Conservation (phyloP, 2,329 filamentous ascomycete species). For the Aschersonia sp. region DNA sequence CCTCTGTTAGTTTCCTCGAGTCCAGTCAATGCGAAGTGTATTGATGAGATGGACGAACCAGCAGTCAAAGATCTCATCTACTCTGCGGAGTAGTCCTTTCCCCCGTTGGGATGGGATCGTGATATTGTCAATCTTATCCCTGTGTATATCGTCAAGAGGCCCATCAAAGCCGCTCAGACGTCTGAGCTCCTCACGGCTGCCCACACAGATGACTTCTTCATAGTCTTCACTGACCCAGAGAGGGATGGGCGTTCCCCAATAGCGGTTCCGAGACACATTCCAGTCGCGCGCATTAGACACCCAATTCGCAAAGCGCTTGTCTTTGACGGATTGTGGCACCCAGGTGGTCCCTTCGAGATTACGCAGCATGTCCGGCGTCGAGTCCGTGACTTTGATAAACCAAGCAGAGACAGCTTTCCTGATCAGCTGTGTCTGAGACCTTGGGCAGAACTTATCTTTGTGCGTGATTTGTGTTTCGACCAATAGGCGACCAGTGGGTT, state of each 20-base stretch:
- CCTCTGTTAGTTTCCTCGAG: too few species aligned
- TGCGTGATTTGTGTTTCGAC: slow-evolving; percentile 81
- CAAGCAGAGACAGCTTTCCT: slow-evolving; percentile 85
- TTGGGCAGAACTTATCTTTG: slow-evolving; percentile 85
- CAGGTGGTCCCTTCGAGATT: slow-evolving; percentile 84
- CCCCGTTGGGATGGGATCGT: slow-evolving; percentile 84
- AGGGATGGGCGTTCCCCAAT: slow-evolving; percentile 89
- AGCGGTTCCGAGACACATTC: slow-evolving; percentile 88
- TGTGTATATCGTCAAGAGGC: slow-evolving; percentile 73
- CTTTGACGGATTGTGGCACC: slow-evolving; percentile 84
- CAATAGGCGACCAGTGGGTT: slow-evolving; percentile 59
- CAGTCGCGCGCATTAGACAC: slow-evolving; percentile 83
- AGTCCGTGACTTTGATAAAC: slow-evolving; percentile 83
- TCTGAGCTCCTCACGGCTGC: slow-evolving; percentile 72
- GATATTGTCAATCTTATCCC: slow-evolving; percentile 85
- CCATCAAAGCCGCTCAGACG: slow-evolving; percentile 75
- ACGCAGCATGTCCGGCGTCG: slow-evolving; percentile 76
- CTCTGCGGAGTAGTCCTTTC: slow-evolving; percentile 65
- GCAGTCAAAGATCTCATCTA: slow-evolving; percentile 88
- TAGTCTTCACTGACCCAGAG: slow-evolving; percentile 84
- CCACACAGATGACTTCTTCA: slow-evolving; percentile 74
- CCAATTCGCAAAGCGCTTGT: slow-evolving; percentile 83
- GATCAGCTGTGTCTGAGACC: slow-evolving; percentile 89
- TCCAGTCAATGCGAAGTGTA: too few species aligned
- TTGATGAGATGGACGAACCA: slow-evolving; percentile 38